A percentile compares a stretch with the other conserved stretches of the same genome.
Evolutionary conservation across 2,329 filamentous ascomycete species (phyloP).

Genomic region (Cytospora leucostoma): DNA sequence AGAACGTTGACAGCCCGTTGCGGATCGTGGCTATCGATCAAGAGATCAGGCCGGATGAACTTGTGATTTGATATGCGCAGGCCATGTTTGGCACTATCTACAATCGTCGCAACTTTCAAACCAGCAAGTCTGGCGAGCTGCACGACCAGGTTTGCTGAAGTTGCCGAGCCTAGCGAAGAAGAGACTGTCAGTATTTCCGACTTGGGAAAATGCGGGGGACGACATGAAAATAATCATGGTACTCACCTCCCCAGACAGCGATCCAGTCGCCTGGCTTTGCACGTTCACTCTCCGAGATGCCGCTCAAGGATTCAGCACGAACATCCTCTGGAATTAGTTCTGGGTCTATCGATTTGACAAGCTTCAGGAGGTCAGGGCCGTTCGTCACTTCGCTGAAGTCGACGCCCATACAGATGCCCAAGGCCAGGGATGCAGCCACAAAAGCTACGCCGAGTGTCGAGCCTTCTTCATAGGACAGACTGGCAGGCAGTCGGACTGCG

Average conservation of each 20-base stretch:
- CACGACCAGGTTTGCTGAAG: conserved; percentile 65
- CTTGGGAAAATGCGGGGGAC: background rate
- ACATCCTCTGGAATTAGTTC: conserved; percentile 62
- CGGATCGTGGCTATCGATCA: conserved; percentile 69
- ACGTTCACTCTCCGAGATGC: conserved; percentile 54
- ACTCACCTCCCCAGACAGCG: conserved; percentile 69
- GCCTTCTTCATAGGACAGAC: conserved; percentile 54
- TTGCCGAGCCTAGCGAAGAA: conserved; percentile 57
- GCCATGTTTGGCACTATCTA: conserved; percentile 68
- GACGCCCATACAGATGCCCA: conserved; percentile 70
- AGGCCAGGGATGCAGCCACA: conserved; percentile 65
- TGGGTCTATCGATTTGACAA: conserved; percentile 49
- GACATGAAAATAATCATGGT: background rate
- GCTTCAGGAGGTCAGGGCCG: conserved; percentile 60
- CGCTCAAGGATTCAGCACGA: conserved; percentile 60
- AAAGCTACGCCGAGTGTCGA: conserved; percentile 71
- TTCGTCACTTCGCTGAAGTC: conserved; percentile 56
- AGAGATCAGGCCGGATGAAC: conserved; percentile 55
- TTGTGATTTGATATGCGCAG: conserved; percentile 52
- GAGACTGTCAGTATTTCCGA: background rate
- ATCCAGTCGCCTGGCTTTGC: conserved; percentile 67
- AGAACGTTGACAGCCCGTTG: conserved; percentile 67
- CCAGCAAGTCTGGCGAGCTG: conserved; percentile 70
- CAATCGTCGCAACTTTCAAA: conserved; percentile 64
- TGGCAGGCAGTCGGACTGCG: conserved; percentile 59